Base-by-base conservation (phyloP, 129 eudicot species). In the Kitagawia praeruptora region DNA sequence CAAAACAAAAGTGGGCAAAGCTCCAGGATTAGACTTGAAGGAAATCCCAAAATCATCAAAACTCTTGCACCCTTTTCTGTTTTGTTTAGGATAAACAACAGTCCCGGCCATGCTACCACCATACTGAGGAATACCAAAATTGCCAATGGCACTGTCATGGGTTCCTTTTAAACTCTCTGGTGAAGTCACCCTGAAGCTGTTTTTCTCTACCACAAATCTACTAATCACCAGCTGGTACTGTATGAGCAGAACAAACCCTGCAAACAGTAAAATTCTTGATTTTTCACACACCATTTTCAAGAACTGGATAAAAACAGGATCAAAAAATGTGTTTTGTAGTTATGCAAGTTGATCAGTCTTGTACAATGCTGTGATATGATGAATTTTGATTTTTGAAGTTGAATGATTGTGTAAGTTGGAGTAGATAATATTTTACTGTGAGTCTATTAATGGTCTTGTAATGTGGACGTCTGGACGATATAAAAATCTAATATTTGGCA, bases 41-140 rank as follows among this genome's bases (percentile, higher is more conserved):
- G 92, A 86, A 82, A 92, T 83, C 84, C 86, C 86, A 77, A 82
- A 90, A 61, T 90, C 98, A 67, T 70, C 84, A 54, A 88, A 94
- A 18, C 58, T 80, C 45, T 83, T 78, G 61, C 99, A 95, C 25
- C 97, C 97, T 83, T 95, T 95, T 75, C 82, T 75, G 64, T 95
- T 95, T 27, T 92, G 94, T 84, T 95, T 95, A 1, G 99, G 99
- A 63, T 87, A 95, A 66, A 81, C 46, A 41, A 94, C 98, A 46
- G 88, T 89, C 0, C 97, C 97, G 69, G 97, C 93, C 98, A 94
- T 89, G 80, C 93, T 94, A 18, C 98, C 98, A 5, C 97, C 97
- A 77, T 94, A 91, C 74, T 94, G 96, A 41, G 98, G 97, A 18
- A 94, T 92, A 53, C 98, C 97, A 73, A 95, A 95, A 87, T 95